phyloP scores from a whole-genome alignment of 306 rosid species.

The Acacia acuminata region DNA sequence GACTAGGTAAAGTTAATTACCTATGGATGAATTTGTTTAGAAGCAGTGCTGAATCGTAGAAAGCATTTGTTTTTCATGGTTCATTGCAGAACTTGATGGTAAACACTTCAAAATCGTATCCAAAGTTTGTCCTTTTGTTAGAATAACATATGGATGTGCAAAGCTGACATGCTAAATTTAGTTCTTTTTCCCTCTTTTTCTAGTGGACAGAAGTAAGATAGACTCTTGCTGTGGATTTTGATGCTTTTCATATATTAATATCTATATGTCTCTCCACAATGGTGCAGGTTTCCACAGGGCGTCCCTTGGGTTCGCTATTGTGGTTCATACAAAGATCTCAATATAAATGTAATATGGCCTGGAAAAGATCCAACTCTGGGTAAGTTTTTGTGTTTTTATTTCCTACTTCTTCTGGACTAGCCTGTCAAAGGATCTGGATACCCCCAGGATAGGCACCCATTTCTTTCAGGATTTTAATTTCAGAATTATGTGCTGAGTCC shows the following conservation, averaged over 20 bases:
- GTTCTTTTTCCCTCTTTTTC: neutral
- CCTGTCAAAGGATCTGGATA: neutral
- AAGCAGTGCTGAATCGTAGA: neutral
- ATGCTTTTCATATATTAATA: neutral
- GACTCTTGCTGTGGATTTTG: neutral
- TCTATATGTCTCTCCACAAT: constrained; percentile 28
- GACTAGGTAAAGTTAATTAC: neutral
- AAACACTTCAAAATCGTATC: neutral
- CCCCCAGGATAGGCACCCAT: neutral
- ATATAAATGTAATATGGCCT: constrained; percentile 75
- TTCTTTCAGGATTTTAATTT: constrained; percentile 3
- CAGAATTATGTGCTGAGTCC: constrained; percentile 16
- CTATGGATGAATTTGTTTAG: neutral
- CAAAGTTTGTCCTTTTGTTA: neutral
- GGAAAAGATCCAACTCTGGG: constrained; percentile 82
- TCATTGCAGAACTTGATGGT: neutral
- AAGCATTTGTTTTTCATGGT: neutral
- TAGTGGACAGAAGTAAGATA: neutral
- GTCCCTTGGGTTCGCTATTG: constrained; percentile 83
- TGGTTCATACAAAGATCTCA: constrained; percentile 69
- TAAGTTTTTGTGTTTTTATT: constrained; percentile 35
- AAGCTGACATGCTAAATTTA: neutral
- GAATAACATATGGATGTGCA: neutral
- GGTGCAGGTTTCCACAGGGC: constrained; percentile 71
- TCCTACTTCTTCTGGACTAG: neutral